A percentile compares a stretch with the other conserved stretches of the same genome.
Conservation (phyloP, 2,329 filamentous ascomycete species). For the Alternaria rosae region DNA sequence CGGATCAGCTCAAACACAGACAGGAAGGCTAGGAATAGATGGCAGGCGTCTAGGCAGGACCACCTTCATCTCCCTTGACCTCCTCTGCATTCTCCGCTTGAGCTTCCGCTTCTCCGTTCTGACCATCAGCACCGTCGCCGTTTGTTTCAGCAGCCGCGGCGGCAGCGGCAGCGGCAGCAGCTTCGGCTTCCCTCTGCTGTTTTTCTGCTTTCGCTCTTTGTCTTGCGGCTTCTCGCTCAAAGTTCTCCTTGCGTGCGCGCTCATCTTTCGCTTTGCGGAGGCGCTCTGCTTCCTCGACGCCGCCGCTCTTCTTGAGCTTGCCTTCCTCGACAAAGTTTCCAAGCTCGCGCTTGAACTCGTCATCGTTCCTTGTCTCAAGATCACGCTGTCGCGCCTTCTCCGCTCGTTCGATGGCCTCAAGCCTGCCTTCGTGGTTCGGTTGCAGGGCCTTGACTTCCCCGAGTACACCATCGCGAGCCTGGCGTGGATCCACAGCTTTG, state of each 20-base stretch:
- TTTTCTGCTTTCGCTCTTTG: conserved; percentile 56
- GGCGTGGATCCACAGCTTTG: conserved; percentile 70
- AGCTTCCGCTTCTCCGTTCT: conserved; percentile 30
- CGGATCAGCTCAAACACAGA: conserved; percentile 34
- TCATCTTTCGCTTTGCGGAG: conserved; percentile 87
- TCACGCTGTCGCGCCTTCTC: conserved; percentile 92
- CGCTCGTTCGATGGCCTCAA: conserved; percentile 97
- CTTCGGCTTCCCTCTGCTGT: conserved; percentile 41
- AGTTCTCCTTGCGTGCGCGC: conserved; percentile 77
- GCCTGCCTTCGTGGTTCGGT: conserved; percentile 89
- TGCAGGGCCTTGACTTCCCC: conserved; percentile 92
- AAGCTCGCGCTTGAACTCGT: conserved; percentile 86
- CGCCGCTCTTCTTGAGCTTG: conserved; percentile 93
- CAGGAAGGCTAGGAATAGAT: conserved; percentile 19
- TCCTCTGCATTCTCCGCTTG: conserved; percentile 34
- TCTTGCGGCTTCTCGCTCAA: conserved; percentile 61
- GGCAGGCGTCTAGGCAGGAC: conserved; percentile 40
- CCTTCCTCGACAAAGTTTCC: conserved; percentile 85
- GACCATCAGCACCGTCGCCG: conserved; percentile 33
- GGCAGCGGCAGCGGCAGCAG: conserved; percentile 39
- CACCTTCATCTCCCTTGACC: conserved; percentile 47
- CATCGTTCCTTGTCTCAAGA: conserved; percentile 74
- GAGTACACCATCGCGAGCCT: conserved; percentile 89
- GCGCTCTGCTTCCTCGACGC: conserved; percentile 91
- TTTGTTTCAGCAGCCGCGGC: conserved; percentile 21